A percentile compares a stretch with the other conserved stretches of the same genome.
Evolutionary conservation across 257 asterid species (phyloP).

Genomic region (Scutellaria baicalensis): DNA sequence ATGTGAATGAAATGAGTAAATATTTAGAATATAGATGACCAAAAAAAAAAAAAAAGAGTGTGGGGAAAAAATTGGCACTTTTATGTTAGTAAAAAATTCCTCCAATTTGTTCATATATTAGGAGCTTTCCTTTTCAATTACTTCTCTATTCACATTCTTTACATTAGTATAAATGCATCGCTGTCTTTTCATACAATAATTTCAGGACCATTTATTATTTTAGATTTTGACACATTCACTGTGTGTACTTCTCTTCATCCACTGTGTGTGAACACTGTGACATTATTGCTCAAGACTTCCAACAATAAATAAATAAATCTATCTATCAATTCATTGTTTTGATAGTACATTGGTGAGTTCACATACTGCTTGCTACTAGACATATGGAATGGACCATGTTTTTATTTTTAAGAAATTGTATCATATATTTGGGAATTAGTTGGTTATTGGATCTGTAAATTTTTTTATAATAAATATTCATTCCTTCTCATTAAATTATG

Average conservation of each 20-base stretch:
- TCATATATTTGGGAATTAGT: no score
- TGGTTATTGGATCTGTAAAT: no score
- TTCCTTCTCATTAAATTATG: no score
- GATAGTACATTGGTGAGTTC: background rate
- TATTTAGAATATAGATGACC: background rate
- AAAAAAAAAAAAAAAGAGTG: background rate
- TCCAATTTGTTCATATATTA: conserved; percentile 1
- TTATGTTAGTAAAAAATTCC: conserved; percentile 23
- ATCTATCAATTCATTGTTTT: background rate
- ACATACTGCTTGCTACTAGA: background rate
- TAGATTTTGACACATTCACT: conserved; percentile 6
- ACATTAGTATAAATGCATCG: background rate
- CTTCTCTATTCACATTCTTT: background rate
- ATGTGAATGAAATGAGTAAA: conserved; percentile 12
- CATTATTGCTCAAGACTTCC: background rate
- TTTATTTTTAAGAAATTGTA: no score
- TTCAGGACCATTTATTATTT: conserved; percentile 23
- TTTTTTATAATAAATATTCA: no score
- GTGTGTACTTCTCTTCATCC: background rate
- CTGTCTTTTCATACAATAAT: conserved; percentile 2
- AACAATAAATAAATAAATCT: background rate
- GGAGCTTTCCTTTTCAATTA: conserved; percentile 28
- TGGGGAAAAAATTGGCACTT: background rate
- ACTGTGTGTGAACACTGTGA: conserved; percentile 14
- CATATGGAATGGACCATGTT: background rate